Conservation (phyloP, 2,329 filamentous ascomycete genomes). For the Phialocephala sp. region DNA sequence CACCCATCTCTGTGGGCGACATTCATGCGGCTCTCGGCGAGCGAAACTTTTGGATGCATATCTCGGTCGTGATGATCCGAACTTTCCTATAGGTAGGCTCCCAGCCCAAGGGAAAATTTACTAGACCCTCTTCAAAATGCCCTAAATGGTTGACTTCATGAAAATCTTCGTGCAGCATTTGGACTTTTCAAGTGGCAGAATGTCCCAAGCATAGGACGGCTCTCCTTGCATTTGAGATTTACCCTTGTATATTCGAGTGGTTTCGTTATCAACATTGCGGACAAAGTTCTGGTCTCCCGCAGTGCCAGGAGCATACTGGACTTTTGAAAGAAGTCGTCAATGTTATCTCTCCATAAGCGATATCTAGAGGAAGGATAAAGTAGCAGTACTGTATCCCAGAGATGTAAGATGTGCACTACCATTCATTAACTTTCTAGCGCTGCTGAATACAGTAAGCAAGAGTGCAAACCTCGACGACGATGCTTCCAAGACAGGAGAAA, state of each 20-base stretch:
- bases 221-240: background rate
- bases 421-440: too few species aligned
- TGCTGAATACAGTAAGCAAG: too few species aligned
- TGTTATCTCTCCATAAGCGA: background rate
- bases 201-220: background rate
- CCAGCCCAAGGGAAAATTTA: background rate
- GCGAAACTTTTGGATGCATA: constrained; percentile 1
- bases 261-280: background rate
- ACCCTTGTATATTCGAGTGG: background rate
- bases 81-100: background rate
- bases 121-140: background rate
- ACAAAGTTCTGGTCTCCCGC: background rate
- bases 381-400: too few species aligned
- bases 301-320: background rate
- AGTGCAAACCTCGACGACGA: too few species aligned
- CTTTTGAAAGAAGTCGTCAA: background rate
- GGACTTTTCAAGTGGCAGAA: background rate
- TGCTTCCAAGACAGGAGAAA: background rate
- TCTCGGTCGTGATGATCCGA: background rate
- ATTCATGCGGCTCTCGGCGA: constrained; percentile 8
- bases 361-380: background rate
- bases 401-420: too few species aligned
- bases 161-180: background rate
- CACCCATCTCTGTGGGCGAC: background rate
- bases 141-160: background rate